Conservation (phyloP, 768 basidiomycete species). For the Pleurotus tuber-regium region DNA sequence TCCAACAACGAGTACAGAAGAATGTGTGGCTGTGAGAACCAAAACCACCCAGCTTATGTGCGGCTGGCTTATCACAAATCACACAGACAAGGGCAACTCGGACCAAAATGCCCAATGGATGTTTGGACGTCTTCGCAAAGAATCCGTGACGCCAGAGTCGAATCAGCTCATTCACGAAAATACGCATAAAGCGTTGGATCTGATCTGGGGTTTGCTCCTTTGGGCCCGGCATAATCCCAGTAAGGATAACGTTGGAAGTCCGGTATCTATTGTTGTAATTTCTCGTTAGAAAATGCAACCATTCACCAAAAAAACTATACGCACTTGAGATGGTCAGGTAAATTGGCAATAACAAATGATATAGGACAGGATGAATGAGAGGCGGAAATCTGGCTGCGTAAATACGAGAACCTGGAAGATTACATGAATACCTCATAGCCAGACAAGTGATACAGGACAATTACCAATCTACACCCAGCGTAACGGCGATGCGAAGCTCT, state of each 20-base stretch:
- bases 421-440: background rate
- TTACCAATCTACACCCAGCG: background rate
- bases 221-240: conserved; percentile 23
- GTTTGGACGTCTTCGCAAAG: conserved; percentile 14
- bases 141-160: conserved; percentile 20
- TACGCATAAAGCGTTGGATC: conserved; percentile 16
- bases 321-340: conserved; percentile 19
- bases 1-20: conserved; percentile 27
- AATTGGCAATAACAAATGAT: conserved; percentile 25
- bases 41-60: conserved; percentile 27
- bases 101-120: conserved; percentile 21
- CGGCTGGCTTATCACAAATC: conserved; percentile 30
- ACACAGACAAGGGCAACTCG: conserved; percentile 24
- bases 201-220: conserved; percentile 21
- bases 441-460: too few relatives aligned
- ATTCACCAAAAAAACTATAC: background rate
- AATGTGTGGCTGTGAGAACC: conserved; percentile 24
- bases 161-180: conserved; percentile 19
- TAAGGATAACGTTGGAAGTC: conserved; percentile 20
- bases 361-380: conserved; percentile 25
- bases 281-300: too few relatives aligned
- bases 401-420: conserved; percentile 26
- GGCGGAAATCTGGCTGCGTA: conserved; percentile 19
- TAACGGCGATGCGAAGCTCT: background rate
- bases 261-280: conserved; percentile 19